Evolutionary conservation across 768 basidiomycete species (phyloP).

Genomic region (Hericium alpestre): DNA sequence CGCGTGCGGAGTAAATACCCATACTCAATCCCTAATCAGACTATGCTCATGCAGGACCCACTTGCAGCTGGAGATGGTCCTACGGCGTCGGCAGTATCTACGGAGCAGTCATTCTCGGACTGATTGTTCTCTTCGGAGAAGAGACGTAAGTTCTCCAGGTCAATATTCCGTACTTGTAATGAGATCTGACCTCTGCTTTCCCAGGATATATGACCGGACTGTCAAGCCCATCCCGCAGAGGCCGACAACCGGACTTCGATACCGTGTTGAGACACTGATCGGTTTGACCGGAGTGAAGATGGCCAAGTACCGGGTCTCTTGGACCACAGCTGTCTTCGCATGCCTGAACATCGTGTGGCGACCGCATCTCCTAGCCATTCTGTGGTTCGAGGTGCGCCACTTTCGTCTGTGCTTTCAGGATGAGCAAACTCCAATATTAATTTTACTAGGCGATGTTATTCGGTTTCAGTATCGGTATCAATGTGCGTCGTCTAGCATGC

Average conservation of each 20-base stretch:
- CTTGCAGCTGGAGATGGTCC: slow-evolving; percentile 48
- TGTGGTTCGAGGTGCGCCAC: slow-evolving; percentile 30
- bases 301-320: slow-evolving; percentile 42
- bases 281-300: slow-evolving; percentile 51
- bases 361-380: slow-evolving; percentile 45
- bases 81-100: slow-evolving; percentile 60
- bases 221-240: slow-evolving; percentile 37
- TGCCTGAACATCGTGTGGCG: slow-evolving; percentile 48
- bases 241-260: slow-evolving; percentile 31
- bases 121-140: slow-evolving; percentile 51
- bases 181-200: not conserved
- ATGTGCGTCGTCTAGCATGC: slow-evolving; percentile 23
- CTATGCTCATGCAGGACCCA: not conserved
- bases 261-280: slow-evolving; percentile 47
- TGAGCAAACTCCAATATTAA: not conserved
- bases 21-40: not conserved
- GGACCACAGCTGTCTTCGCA: slow-evolving; percentile 33
- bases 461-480: slow-evolving; percentile 57
- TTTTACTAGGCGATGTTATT: slow-evolving; percentile 40
- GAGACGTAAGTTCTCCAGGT: slow-evolving; percentile 38
- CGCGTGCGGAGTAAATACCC: slow-evolving; percentile 29
- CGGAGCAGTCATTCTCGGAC: slow-evolving; percentile 37
- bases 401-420: slow-evolving; percentile 33
- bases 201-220: slow-evolving; percentile 55
- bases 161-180: not conserved